Evolutionary conservation across 306 rosid genomes (phyloP), one percentile per base, ranked within the genome.

Genomic region (Begonia peltatifolia): DNA sequence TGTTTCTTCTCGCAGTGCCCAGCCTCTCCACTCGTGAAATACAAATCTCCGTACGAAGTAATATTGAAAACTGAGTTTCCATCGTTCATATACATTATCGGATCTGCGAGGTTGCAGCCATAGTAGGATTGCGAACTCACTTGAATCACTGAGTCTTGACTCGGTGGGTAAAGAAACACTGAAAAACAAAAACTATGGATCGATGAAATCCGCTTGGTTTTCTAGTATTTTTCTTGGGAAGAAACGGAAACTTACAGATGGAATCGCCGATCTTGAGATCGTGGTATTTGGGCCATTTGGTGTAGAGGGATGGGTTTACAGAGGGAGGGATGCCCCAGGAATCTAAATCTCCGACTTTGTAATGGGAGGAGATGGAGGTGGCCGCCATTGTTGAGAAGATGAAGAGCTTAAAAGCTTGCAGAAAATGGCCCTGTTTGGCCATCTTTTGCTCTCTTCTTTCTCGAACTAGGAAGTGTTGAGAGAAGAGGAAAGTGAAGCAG

Each of bases 151-250:
- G 99, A 90, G 69, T 90, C 99, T 79, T 83, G 84, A 55, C 94
- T 86, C 51, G 99, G 99, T 62, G 99, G 94, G 63, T 86, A 90
- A 20, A 90, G 66, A 69, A 90, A 90, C 84, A 81, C 95, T 90
- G 74, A 16, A 23, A 42, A n/a, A 13, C 14, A 1, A 44, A 11
- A 16, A 8, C 8, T 30, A 5, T 30, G 9, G 38, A 30, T 30
- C 38, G 38, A 30, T 30, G 38, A 30, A 30, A 30, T 30, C 38
- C 8, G 38, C 6, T 30, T 2, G 38, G 38, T 5, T 30, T 30
- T 30, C 9, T 5, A 1, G 5, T 30, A 4, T 30, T 20, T 20
- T 20, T 20, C 23, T 20, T 43, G n/a, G 9, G 51, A 43, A 46
- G 46, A 30, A 42, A 42, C 46, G 48, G 41, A 47, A 38, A 79